Base-by-base conservation (phyloP, 768 basidiomycete genomes). In the Tremella fuciformis region DNA sequence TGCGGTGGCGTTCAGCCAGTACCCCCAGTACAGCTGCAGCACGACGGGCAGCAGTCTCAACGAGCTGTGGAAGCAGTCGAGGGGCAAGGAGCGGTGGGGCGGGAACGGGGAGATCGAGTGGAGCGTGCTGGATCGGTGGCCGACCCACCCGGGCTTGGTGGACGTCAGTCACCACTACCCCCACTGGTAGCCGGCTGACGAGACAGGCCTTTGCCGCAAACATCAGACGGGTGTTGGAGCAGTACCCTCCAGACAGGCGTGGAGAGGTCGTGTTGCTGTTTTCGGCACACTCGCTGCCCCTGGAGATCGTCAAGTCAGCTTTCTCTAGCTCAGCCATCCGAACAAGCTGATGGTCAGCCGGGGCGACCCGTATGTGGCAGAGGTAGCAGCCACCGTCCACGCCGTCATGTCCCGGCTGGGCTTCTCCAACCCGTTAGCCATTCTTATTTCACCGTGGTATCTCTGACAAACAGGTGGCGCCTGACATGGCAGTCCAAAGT, bases 101-200 rank as follows among this genome's bases (percentile, higher is more conserved):
- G 53, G 78, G 81, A 64, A 86, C 82, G 50, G 80, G 81, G 49
- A 80, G 79, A 66, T 99, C 21, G 84, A 91, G 70, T 99, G 96
- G 96, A 94, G 89, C 74, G 92, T 98, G 6, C 88, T 99, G 71
- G 96, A 99, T 79, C 84, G 96, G 24, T 99, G 96, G 96, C 92
- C 91, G 8, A 91, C 90, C 9, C 89, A 99, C 76, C 82, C 87
- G 4, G 96, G 96, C 3, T 88, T 98, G 70, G 83, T 99, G 60
- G 91, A 98, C 82, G 94, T 91, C 71, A 65, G 76, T 62, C 19
- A 29, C 49, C 22, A n/a, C 4, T 22, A 22, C 26, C n/a, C 6
- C 22, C 25, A n/a, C 49, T 8, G 49, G 25, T 50, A 6, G 8
- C 3, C 16, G 25, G 21, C 49, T 22, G 42, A 46, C 29, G 49